Base-by-base conservation (phyloP, 225 moss, liverwort and hornwort genomes). In the Pseudoscleropodium purum region DNA sequence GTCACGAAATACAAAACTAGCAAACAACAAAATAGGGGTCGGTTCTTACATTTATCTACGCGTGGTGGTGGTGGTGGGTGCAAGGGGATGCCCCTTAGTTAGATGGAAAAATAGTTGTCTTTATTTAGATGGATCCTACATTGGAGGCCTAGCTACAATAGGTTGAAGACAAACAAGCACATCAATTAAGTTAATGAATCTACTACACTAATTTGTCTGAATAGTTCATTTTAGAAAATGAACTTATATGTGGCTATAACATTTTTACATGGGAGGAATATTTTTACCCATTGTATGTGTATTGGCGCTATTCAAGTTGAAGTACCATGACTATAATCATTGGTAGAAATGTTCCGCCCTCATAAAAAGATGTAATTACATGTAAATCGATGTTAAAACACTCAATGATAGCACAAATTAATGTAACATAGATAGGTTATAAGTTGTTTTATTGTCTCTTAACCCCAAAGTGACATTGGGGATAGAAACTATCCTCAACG, bases 51-150 rank as follows among this genome's bases (percentile, higher is more conserved):
- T n/a, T 26, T 26, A n/a, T 57, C 57, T 11, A n/a, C 11, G 10
- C 0, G 1, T 20, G 0, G 14, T 14, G 14, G 37, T 24, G 3
- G 78, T 33, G 20, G 20, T 7, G 16, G 7, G 17, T 24, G 70
- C 12, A 11, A 34, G 19, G 23, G 13, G 14, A 39, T 25, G 14
- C 3, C 72, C 11, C 8, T 30, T 17, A 18, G 10, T 30, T 17
- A 18, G 10, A 33, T 51, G 7, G 51, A 33, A 75, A 34, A 76
- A 5, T 21, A 34, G 21, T 51, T 51, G 51, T 20, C 3, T 0
- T 13, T 19, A 13, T 51, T 76, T 21, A 7, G 20, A 51, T 7
- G 11, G 5, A 21, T 76, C 51, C 13, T 8, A 19, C 12, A 33
- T 19, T 31, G 7, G 31, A 47, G 18, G 18, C 11, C 6, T 45